Conservation (phyloP, 306 rosid genomes). For the Vigna nakashimae region DNA sequence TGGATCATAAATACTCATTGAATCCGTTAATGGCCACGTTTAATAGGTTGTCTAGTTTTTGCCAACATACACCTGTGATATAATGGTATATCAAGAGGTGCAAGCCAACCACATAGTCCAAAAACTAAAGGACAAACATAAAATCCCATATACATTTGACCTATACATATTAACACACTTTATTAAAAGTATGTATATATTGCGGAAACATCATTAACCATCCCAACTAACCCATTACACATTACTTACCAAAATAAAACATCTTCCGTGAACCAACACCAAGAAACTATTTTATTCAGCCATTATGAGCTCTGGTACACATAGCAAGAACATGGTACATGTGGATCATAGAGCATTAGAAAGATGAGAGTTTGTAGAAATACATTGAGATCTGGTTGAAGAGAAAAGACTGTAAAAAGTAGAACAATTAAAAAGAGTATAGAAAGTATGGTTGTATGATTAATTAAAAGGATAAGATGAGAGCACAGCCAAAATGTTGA, state of each 20-base stretch:
- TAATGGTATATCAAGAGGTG: not conserved
- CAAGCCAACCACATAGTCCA: not conserved
- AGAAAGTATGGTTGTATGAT: not conserved
- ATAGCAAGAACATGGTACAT: not conserved
- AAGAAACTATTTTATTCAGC: not conserved
- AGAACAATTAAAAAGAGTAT: not conserved
- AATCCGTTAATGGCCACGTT: constrained; percentile 12
- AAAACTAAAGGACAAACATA: not conserved
- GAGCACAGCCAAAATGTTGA: constrained; percentile 17
- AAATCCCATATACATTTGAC: not conserved
- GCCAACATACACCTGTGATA: not conserved
- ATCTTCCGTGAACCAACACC: not conserved
- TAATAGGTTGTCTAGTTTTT: not conserved
- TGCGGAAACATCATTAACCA: not conserved
- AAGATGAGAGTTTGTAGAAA: not conserved
- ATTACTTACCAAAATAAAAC: not conserved
- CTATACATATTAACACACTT: too few relatives aligned
- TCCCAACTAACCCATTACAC: constrained; percentile 12
- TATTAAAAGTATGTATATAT: not conserved
- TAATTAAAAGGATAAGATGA: not conserved
- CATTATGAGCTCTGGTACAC: not conserved
- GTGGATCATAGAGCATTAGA: not conserved
- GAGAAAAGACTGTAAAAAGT: too few relatives aligned
- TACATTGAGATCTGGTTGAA: not conserved
- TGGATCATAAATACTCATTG: constrained; percentile 7